Base-by-base conservation (phyloP, 2,329 filamentous ascomycete genomes). In the Sclerotinia spermophila region DNA sequence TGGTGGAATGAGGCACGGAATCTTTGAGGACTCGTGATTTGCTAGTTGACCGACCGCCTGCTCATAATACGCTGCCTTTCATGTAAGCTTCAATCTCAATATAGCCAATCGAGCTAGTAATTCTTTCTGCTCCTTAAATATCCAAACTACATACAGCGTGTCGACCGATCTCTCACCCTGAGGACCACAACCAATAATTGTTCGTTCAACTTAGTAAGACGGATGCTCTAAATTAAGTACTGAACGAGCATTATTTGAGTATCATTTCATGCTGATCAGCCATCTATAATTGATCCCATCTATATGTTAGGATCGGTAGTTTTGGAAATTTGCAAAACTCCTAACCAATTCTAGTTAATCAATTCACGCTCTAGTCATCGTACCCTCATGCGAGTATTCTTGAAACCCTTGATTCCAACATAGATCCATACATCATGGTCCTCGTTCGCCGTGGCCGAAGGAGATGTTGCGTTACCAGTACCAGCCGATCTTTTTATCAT, bases 381-480 rank as follows among this genome's bases (percentile, higher is more conserved):
- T 48, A 40, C 44, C 61, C 61, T 65, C 33, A 65, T 65, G 61
- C 61, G 61, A 51, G 61, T 24, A 48, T 51, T 51, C 51, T 65
- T 35, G 61, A 65, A 65, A 65, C 61, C 61, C 27, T 65, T 44
- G 38, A 38, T 51, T 38, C 61, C 44, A 64, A 27, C 44, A 40
- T 59, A 21, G 38, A 48, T 48, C 21, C 44, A 64, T 62, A 62
- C 60, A 64, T 51, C 44, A 17, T 51, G n/a, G 51, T 65, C 73
- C 73, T 71, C 74, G 72, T 75, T 72, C 72, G 67, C 56, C 58
- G 56, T 38, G 13, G 51, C 42, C 42, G 42, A 60, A 51, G 56
- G 51, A 33, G 27, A 45, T 67, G 40, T n/a, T 51, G 48, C 48
- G 48, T 51, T 15, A n/a, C 24, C 48, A 51, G 33, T 38, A n/a